Percentiles rank a stretch among this genome's conserved stretches.
Evolutionary conservation across 2,329 filamentous ascomycete species (phyloP).

Genomic region (Aaosphaeria arxii): DNA sequence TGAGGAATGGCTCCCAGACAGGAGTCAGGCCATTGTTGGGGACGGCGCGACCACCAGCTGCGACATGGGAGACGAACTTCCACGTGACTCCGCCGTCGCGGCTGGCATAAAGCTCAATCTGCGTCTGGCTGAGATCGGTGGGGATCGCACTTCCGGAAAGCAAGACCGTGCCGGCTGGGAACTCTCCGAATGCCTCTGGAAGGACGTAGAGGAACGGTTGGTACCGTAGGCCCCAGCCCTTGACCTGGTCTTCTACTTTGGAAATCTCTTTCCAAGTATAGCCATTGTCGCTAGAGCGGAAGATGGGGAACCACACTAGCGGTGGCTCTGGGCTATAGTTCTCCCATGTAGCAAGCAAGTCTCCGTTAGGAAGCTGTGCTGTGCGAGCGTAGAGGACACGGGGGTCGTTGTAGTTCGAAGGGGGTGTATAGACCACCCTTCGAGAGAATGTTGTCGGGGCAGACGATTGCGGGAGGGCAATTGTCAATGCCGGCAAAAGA

Average conservation of each 20-base stretch:
- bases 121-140: constrained; percentile 57
- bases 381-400: constrained; percentile 53
- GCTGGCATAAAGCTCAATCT: constrained; percentile 68
- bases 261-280: constrained; percentile 62
- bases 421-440: constrained; percentile 43
- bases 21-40: constrained; percentile 65
- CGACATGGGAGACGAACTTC: constrained; percentile 66
- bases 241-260: constrained; percentile 60
- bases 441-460: constrained; percentile 28
- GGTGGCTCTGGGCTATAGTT: constrained; percentile 50
- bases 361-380: constrained; percentile 43
- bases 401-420: constrained; percentile 44
- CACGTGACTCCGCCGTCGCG: constrained; percentile 60
- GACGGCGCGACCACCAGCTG: constrained; percentile 59
- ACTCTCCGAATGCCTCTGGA: constrained; percentile 56
- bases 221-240: constrained; percentile 64
- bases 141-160: constrained; percentile 60
- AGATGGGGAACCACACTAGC: constrained; percentile 46
- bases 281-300: constrained; percentile 45
- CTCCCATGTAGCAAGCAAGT: constrained; percentile 54
- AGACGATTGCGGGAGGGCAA: constrained; percentile 17
- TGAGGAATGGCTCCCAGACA: constrained; percentile 71
- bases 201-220: constrained; percentile 68
- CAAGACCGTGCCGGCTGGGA: constrained; percentile 61
- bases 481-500: constrained; percentile 14